Base-by-base conservation (phyloP, 352 stramenopile species). In the Phytopythium ostracodes region DNA sequence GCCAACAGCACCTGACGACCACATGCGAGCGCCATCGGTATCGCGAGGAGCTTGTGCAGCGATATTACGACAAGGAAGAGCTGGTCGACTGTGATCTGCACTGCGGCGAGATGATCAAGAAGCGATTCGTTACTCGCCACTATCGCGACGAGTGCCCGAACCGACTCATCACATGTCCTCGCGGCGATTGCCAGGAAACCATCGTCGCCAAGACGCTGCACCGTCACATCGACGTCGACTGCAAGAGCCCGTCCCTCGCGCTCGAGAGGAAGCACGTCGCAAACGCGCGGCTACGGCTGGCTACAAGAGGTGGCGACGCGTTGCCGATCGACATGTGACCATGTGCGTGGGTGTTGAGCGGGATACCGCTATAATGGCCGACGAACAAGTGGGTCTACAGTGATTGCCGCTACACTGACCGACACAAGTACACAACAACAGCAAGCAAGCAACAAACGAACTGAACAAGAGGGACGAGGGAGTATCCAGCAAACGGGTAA, bases 131-230 rank as follows among this genome's bases (percentile, higher is more conserved):
- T 27, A 65, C 72, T 52, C 33, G 36, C 10, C 79, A 91, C 63
- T 84, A 81, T 60, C 65, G 67, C 12, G 36, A 56, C 27, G 71
- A 84, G 63, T 91, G 81, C 55, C 38, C 50, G 5, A 75, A 86
- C 25, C 74, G 81, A 15, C 70, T 91, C 5, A 61, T 76, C 11
- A 60, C 36, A 2, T 91, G 81, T 71, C 75, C 75, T 8, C 72
- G 76, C 25, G 44, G 27, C 4, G 77, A 89, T 56, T 89, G 81
- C 43, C 60, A 62, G 6, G 67, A 80, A 56, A 86, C 79, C 1
- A 71, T 91, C n/a, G 50, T 85, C 2, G 77, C 76, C 12, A 73
- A 80, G 43, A 61, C 33, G 31, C 36, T 87, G 42, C 24, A n/a
- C 0, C 61, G 25, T 14, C 81, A 91, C 42, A 36, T 89, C 24